Evolutionary conservation across 331 rosid species (phyloP).

Genomic region (Rosa hybrid): DNA sequence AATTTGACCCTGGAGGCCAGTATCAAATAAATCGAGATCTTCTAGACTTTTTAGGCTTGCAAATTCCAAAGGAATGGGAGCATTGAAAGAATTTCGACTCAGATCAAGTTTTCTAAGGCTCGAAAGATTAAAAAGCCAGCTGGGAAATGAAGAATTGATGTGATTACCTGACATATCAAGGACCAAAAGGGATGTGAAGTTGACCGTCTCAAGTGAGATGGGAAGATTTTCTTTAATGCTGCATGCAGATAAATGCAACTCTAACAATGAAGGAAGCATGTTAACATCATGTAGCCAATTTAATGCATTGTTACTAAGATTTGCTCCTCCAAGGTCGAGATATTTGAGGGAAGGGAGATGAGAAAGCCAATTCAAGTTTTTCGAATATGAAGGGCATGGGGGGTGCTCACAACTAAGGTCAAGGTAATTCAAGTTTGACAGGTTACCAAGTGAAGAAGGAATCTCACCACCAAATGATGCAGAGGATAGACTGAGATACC

Average conservation of each 20-base stretch:
- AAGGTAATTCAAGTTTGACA: constrained; percentile 25
- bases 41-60: constrained; percentile 10
- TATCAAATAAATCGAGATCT: constrained; percentile 9
- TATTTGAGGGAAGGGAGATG: constrained; percentile 20
- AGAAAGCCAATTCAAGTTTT: constrained; percentile 20
- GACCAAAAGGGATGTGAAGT: too few relatives aligned
- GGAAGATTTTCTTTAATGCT: too few relatives aligned
- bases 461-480: constrained; percentile 15
- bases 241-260: constrained; percentile 12
- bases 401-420: background rate
- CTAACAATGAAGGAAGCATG: constrained; percentile 25
- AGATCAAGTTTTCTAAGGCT: too few relatives aligned
- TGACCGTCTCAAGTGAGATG: too few relatives aligned
- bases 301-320: background rate
- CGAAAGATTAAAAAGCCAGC: too few relatives aligned
- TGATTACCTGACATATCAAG: too few relatives aligned
- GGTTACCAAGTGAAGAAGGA: constrained; percentile 12
- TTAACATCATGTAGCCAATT: constrained; percentile 5
- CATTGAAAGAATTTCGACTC: too few relatives aligned
- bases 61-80: constrained; percentile 3
- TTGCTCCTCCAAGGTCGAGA: constrained; percentile 1
- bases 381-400: background rate
- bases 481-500: constrained; percentile 21
- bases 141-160: too few relatives aligned
- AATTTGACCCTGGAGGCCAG: constrained; percentile 7